A percentile compares a stretch with the other conserved stretches of the same genome.
Evolutionary conservation across 2,329 filamentous ascomycete species (phyloP).

Genomic region (Taxawa tesnikishii): DNA sequence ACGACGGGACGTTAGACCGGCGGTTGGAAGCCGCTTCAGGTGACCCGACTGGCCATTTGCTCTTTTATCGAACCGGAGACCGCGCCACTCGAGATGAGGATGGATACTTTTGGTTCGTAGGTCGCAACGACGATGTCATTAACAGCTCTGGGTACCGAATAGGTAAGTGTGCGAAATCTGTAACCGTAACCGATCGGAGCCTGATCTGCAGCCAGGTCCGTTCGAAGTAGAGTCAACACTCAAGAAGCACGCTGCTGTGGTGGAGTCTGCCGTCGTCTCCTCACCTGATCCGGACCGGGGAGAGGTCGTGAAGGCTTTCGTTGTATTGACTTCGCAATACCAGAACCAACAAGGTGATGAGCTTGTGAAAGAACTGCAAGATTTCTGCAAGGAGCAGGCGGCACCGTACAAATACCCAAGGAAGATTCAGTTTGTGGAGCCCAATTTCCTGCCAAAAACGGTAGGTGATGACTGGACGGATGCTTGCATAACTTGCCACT

Average conservation of each 20-base stretch:
- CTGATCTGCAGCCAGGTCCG: conserved; percentile 15
- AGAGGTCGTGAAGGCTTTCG: conserved; percentile 29
- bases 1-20: conserved; percentile 13
- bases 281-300: conserved; percentile 24
- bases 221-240: conserved; percentile 31
- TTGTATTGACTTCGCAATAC: conserved; percentile 21
- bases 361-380: conserved; percentile 23
- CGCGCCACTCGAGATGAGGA: conserved; percentile 19
- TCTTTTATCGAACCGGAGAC: conserved; percentile 26
- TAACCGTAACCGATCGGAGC: background rate
- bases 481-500: conserved; percentile 14
- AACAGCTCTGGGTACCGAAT: conserved; percentile 28
- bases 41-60: conserved; percentile 1
- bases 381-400: conserved; percentile 27
- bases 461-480: too few relatives aligned
- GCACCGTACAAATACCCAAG: conserved; percentile 31
- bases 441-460: conserved; percentile 26
- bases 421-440: conserved; percentile 26
- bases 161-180: conserved; percentile 10
- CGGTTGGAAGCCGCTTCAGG: conserved; percentile 7
- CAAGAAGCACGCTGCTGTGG: conserved; percentile 25
- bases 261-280: conserved; percentile 28
- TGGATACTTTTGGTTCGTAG: conserved; percentile 25
- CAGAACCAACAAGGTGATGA: background rate
- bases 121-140: conserved; percentile 25